Evolutionary conservation across 2,329 filamentous ascomycete species (phyloP).

Genomic region (Colletotrichum sublineola): DNA sequence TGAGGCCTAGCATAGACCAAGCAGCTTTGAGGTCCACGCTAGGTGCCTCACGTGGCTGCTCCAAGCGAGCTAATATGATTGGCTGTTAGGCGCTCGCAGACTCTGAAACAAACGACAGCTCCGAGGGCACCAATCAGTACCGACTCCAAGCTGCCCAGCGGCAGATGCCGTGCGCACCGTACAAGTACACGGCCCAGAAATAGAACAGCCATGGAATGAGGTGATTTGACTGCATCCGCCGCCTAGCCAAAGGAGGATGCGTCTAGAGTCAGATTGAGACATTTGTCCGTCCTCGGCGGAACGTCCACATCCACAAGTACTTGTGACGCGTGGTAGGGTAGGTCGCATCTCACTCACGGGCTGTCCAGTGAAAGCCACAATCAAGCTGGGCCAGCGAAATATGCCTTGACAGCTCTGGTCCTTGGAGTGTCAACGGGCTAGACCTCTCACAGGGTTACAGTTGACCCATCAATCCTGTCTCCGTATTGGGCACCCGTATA

Average conservation of each 20-base stretch:
- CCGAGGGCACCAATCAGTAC: constrained; percentile 38
- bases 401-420: constrained; percentile 14
- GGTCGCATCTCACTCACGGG: neutral
- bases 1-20: neutral
- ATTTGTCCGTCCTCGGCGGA: neutral
- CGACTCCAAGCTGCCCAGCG: neutral
- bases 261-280: constrained; percentile 8
- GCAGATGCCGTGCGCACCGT: constrained; percentile 21
- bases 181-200: constrained; percentile 34
- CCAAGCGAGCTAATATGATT: constrained; percentile 43
- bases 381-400: constrained; percentile 14
- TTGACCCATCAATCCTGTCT: constrained; percentile 15
- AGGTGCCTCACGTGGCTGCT: constrained; percentile 7
- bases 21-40: neutral
- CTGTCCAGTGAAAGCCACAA: neutral
- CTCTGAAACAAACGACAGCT: constrained; percentile 53
- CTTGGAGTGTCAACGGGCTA: constrained; percentile 25
- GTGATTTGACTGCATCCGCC: constrained; percentile 18
- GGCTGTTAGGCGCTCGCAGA: constrained; percentile 50
- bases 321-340: too few relatives aligned
- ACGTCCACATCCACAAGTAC: neutral
- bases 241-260: neutral
- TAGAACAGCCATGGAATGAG: constrained; percentile 33
- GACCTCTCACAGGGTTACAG: constrained; percentile 21
- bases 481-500: neutral